These are phyloP conservation scores for Fusarium nygamai DNA, from an alignment of 2,329 filamentous ascomycete species.

Conservation along the genomic window DNA sequence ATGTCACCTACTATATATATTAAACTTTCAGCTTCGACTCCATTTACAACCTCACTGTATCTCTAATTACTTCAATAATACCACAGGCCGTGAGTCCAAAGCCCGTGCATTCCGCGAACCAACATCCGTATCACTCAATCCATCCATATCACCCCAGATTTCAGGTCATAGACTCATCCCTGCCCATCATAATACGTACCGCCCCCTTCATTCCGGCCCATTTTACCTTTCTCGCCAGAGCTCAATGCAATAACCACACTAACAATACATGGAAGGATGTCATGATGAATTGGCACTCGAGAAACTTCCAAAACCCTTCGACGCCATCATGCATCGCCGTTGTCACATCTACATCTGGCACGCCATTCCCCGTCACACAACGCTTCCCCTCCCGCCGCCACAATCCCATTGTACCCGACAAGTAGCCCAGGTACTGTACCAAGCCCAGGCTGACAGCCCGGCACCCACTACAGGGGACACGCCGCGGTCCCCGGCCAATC, in stretches of 20 bases:
- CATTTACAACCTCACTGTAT: neutral
- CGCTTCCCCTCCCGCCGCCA: constrained; percentile 13
- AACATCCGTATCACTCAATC: neutral
- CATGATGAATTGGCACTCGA: neutral
- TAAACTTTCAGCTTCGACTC: neutral
- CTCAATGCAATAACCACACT: neutral
- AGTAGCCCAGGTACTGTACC: neutral
- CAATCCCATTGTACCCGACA: constrained; percentile 2
- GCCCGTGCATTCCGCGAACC: neutral
- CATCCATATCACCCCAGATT: constrained; percentile 16
- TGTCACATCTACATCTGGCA: constrained; percentile 14
- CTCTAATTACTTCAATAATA: neutral
- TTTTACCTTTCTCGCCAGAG: constrained; percentile 6
- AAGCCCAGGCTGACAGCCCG: neutral
- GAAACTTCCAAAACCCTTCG: constrained; percentile 13
- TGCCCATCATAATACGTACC: constrained; percentile 8
- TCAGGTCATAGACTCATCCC: constrained; percentile 15
- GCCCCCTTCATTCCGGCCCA: constrained; percentile 27
- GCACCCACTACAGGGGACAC: neutral
- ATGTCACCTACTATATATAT: neutral
- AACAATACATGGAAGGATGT: neutral
- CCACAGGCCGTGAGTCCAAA: neutral
- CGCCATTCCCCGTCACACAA: constrained; percentile 9
- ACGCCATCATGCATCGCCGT: constrained; percentile 33
- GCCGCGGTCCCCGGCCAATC: neutral